These are phyloP conservation scores for Monosporozyma aquatica DNA, from an alignment of 805 yeast genomes.

Conservation along the genomic window DNA sequence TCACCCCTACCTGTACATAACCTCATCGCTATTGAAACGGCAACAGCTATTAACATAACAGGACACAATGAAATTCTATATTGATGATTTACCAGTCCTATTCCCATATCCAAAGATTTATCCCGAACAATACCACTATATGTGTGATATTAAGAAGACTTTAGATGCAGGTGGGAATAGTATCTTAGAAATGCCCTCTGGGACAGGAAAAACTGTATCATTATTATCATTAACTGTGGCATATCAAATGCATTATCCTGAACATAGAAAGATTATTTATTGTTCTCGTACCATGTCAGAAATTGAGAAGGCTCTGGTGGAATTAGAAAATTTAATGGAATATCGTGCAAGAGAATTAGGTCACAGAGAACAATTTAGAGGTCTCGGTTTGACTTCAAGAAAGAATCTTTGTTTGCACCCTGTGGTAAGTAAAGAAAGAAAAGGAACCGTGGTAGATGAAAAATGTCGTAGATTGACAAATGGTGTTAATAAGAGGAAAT, in stretches of 20 bases:
- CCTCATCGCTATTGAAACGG: no score
- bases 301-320: slow-evolving; percentile 93
- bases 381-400: slow-evolving; percentile 88
- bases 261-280: slow-evolving; percentile 81
- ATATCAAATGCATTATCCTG: slow-evolving; percentile 90
- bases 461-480: slow-evolving; percentile 91
- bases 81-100: slow-evolving; percentile 90
- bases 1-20: no score
- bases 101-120: slow-evolving; percentile 95
- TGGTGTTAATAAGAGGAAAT: slow-evolving; percentile 68
- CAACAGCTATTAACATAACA: no score
- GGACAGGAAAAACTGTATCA: slow-evolving; percentile 96
- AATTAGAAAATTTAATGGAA: slow-evolving; percentile 79
- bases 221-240: slow-evolving; percentile 86
- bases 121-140: slow-evolving; percentile 96
- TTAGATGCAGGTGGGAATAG: slow-evolving; percentile 95
- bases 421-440: slow-evolving; percentile 72
- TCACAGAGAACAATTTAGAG: slow-evolving; percentile 81
- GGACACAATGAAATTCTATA: slow-evolving; percentile 54
- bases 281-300: slow-evolving; percentile 99
- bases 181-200: slow-evolving; percentile 98
- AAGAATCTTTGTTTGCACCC: slow-evolving; percentile 93
- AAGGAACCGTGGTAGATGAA: slow-evolving; percentile 91
- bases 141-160: slow-evolving; percentile 91
- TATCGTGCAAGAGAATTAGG: slow-evolving; percentile 79